Base-by-base conservation (phyloP, 331 rosid genomes). In the Quercus tomentella region DNA sequence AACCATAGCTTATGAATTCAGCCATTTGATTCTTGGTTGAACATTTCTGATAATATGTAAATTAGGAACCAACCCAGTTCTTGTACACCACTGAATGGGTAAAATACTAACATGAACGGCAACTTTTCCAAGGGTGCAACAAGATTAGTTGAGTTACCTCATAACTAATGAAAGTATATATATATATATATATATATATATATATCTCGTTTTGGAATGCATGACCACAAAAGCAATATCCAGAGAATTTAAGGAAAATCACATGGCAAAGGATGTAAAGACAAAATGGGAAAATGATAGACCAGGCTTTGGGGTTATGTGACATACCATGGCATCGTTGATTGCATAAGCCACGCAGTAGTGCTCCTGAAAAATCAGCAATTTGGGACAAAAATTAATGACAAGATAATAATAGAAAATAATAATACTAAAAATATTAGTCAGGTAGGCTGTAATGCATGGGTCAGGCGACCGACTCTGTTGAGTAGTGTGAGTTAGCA, bases 301-400 rank as follows among this genome's bases (percentile, higher is more conserved):
- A 18, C 31, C 61, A 49, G 18, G 55, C 62, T 30, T n/a, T 28
- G 76, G 58, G 41, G 28, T 66, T 8, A 25, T 45, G 52, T 21
- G 74, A 67, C 92, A 62, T 89, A 95, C 99, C 96, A 83, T 88
- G 73, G 94, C 89, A 80, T 95, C 97, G 78, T 91, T 92, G 92
- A 91, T 85, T 79, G 97, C 97, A 90, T 86, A 86, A 79, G 97
- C 94, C 89, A 92, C 97, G 76, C 99, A 95, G 83, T 95, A 95
- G 84, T 95, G 99, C 90, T 95, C 97, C 99, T 95, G 97, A 79
- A 89, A 92, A 92, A 80, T 78, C 86, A 88, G 60, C 68, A 75
- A 78, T 12, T 56, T 31, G n/a, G 56, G 57, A 70, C 73, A 76
- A 73, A 74, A 52, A n/a, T 75, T 62, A 10, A 49, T 49, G 55